Evolutionary conservation across 2,329 filamentous ascomycete species (phyloP).

Genomic region (Ascomycota sp.): DNA sequence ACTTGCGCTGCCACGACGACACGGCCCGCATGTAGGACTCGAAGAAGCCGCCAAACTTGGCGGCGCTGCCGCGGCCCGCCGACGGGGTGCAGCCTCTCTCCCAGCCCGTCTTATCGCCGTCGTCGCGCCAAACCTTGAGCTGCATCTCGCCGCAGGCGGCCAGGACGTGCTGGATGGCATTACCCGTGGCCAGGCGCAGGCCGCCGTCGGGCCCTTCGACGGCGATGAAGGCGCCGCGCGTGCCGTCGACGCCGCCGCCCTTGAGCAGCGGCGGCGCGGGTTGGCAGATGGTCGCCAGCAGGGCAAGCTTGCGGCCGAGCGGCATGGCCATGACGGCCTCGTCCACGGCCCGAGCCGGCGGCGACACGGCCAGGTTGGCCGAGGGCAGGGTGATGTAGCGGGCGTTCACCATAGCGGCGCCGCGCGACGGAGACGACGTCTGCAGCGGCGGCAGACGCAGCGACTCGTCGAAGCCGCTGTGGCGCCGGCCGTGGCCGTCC

Average conservation of each 20-base stretch:
- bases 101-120: constrained; percentile 5
- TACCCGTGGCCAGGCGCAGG: constrained; percentile 35
- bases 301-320: constrained; percentile 54
- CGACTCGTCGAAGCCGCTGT: constrained; percentile 31
- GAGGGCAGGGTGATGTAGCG: constrained; percentile 9
- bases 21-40: constrained; percentile 47
- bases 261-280: constrained; percentile 28
- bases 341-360: constrained; percentile 1
- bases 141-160: constrained; percentile 17
- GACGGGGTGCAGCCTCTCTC: constrained; percentile 4
- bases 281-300: constrained; percentile 57
- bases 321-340: constrained; percentile 53
- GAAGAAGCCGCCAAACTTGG: constrained; percentile 19
- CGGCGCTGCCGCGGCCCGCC: not conserved
- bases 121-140: constrained; percentile 23
- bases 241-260: constrained; percentile 13
- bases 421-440: constrained; percentile 15
- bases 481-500: constrained; percentile 14
- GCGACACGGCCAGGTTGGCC: constrained; percentile 7
- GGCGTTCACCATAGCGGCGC: constrained; percentile 8
- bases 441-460: constrained; percentile 32
- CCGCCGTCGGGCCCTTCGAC: constrained; percentile 51
- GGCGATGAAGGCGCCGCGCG: constrained; percentile 62
- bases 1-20: constrained; percentile 49
- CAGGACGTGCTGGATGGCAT: constrained; percentile 45